Evolutionary conservation across 202 grass and related monocot genomes (phyloP), one percentile per base, ranked within the genome.

Genomic region (Dendrocalamus latiflorus): DNA sequence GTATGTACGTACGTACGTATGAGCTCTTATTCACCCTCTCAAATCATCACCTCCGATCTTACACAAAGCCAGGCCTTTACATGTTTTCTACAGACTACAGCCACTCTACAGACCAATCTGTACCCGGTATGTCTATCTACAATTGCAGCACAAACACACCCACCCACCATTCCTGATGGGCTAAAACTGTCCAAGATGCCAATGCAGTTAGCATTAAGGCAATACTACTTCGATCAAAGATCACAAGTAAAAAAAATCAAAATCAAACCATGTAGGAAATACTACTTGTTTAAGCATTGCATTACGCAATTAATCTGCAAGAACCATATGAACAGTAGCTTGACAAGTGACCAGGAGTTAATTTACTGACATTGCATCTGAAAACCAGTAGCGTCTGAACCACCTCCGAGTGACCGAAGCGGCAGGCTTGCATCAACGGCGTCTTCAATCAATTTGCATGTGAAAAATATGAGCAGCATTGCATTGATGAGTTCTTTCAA

Each of bases 391-490:
- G 83, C 84, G 79, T 81, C 82, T 98, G 95, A 65, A 90, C 95
- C 63, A 91, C 89, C 75, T 94, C 88, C 92, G 87, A 98, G 53
- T 94, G 90, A 3, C 95, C 92, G 18, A 75, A 86, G 33, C 90
- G 89, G 68, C 95, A 98, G 34, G 92, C 90, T 49, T 93, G 92
- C 88, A 94, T 90, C 86, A 97, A 55, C 18, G 92, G 78, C 70
- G 95, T 97, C 92, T 97, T 44, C 55, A 22, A 14, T 66, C 15
- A 44, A 77, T 70, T 36, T 6, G 5, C 59, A 47, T 65, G 36
- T 33, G 37, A 0, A 74, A 73, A 66, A 47, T 12, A 22, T 16
- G 18, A 6, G 25, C 25, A 28, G 3, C 56, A 51, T 16, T 6
- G 36, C 69, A 37, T 30, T 17, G 6, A 16, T 15, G 34, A 20